A percentile compares a stretch with the other conserved stretches of the same genome.
Conservation (phyloP, 257 asterid species). For the Scutellaria galericulata region DNA sequence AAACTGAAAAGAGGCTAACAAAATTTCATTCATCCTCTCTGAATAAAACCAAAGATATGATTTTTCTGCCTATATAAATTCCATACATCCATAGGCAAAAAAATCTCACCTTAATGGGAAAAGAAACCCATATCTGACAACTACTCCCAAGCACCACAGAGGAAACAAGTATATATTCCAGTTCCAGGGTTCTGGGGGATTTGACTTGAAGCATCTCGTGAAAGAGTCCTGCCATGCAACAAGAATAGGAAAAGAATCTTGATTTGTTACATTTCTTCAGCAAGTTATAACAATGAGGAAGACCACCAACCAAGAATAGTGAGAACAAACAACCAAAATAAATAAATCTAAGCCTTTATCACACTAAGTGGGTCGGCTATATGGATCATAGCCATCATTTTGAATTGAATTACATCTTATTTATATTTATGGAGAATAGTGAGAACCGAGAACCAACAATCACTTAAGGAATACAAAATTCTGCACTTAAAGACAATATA, state of each 20-base stretch:
- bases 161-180: conserved; percentile 96
- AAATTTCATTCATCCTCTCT: conserved; percentile 17
- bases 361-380: too few species aligned
- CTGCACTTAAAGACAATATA: neutral
- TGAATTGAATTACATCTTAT: too few species aligned
- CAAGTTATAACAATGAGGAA: conserved; percentile 19
- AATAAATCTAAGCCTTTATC: too few species aligned
- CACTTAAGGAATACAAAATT: conserved; percentile 1
- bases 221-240: conserved; percentile 77
- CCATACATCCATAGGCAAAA: conserved; percentile 1
- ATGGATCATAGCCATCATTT: too few species aligned
- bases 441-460: conserved; percentile 12
- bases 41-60: conserved; percentile 22
- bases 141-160: conserved; percentile 93
- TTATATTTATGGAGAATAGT: neutral
- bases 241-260: conserved; percentile 14
- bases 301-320: neutral
- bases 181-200: conserved; percentile 97
- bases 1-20: neutral
- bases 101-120: conserved; percentile 74
- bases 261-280: conserved; percentile 1
- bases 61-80: neutral
- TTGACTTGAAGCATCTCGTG: conserved; percentile 96
- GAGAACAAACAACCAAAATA: too few species aligned
- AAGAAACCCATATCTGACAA: conserved; percentile 84